Conservation (phyloP, 129 eudicot species). For the Sambucus nigra region DNA sequence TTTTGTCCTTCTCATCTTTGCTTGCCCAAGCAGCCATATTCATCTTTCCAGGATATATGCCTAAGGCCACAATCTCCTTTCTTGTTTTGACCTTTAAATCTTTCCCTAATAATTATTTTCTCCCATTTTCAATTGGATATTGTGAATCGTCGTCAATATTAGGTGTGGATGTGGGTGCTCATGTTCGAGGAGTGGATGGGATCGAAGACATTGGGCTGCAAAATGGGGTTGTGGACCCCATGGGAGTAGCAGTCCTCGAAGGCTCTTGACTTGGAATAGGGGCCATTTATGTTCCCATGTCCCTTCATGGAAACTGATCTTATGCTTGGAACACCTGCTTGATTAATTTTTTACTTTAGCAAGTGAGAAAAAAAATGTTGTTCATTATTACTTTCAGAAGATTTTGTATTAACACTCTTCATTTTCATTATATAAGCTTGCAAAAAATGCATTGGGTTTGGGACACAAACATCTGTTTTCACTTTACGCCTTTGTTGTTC, state of each 20-base stretch:
- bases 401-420: too few species aligned
- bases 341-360: too few species aligned
- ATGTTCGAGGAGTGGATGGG: slow-evolving; percentile 59
- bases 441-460: too few species aligned
- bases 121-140: slow-evolving; percentile 10
- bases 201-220: slow-evolving; percentile 62
- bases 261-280: slow-evolving; percentile 79
- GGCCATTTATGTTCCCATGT: slow-evolving; percentile 85
- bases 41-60: slow-evolving; percentile 58
- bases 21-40: slow-evolving; percentile 83
- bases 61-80: slow-evolving; percentile 54
- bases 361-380: too few species aligned
- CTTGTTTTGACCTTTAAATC: slow-evolving; percentile 57
- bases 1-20: slow-evolving; percentile 46
- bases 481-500: too few species aligned
- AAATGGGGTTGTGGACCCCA: slow-evolving; percentile 59
- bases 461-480: too few species aligned
- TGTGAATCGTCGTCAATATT: neutral
- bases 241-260: slow-evolving; percentile 58
- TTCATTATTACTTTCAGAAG: too few species aligned
- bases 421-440: too few species aligned
- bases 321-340: slow-evolving; percentile 34
- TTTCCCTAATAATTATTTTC: slow-evolving; percentile 44
- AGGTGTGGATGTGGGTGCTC: slow-evolving; percentile 27
- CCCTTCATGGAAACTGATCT: slow-evolving; percentile 69